These are phyloP conservation scores for Paramecium bursaria DNA, from an alignment of 73 alveolate species.

Conservation along the genomic window DNA sequence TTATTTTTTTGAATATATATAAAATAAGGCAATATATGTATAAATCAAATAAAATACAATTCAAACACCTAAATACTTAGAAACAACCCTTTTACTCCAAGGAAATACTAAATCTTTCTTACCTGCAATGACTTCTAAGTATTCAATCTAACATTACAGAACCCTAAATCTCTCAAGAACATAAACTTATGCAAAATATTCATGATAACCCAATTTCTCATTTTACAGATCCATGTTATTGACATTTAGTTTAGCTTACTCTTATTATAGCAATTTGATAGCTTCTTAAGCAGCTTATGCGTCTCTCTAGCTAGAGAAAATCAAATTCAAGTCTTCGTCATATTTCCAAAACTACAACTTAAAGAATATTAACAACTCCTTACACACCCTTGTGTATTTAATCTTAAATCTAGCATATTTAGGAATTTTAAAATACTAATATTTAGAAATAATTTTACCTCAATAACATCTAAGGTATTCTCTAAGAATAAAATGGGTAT, in stretches of 20 bases:
- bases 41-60: too few relatives aligned
- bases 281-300: too few relatives aligned
- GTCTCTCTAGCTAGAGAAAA: too few relatives aligned
- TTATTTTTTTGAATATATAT: too few relatives aligned
- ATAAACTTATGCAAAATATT: slow-evolving; percentile 41
- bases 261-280: not conserved
- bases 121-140: slow-evolving; percentile 1
- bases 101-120: too few relatives aligned
- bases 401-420: slow-evolving; percentile 24
- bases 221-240: not conserved
- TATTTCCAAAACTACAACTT: slow-evolving; percentile 7
- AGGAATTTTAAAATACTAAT: slow-evolving; percentile 25
- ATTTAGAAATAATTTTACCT: not conserved
- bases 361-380: slow-evolving; percentile 26
- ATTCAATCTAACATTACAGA: slow-evolving; percentile 5
- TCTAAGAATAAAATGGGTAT: not conserved
- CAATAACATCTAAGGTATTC: slow-evolving; percentile 40
- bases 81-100: too few relatives aligned
- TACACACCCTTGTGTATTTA: not conserved
- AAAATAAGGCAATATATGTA: too few relatives aligned
- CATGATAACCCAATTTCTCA: slow-evolving; percentile 19
- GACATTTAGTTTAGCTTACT: too few relatives aligned
- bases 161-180: slow-evolving; percentile 5
- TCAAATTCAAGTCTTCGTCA: too few relatives aligned
- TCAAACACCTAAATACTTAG: too few relatives aligned